Conservation (phyloP, 2,329 filamentous ascomycete species). For the Penicillium psychrosexuale region DNA sequence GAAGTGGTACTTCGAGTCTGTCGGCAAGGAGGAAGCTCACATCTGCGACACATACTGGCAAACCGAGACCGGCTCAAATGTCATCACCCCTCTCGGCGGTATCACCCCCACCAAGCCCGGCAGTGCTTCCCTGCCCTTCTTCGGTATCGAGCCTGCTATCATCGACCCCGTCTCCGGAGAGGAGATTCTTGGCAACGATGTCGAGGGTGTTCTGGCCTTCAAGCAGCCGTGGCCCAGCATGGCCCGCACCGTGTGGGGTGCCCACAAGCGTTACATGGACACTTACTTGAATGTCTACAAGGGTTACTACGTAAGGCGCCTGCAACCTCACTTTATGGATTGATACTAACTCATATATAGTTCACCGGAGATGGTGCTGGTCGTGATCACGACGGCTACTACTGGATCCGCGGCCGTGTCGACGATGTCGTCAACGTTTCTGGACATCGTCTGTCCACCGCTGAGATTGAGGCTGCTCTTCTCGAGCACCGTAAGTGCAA, state of each 20-base stretch:
- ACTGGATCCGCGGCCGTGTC: constrained; percentile 98
- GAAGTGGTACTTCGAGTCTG: constrained; percentile 98
- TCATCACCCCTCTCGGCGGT: constrained; percentile 89
- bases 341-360: constrained; percentile 26
- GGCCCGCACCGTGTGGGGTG: constrained; percentile 95
- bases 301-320: constrained; percentile 80
- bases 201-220: constrained; percentile 94
- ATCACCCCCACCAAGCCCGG: constrained; percentile 96
- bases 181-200: constrained; percentile 91
- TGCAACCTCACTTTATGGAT: constrained; percentile 1
- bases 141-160: constrained; percentile 95
- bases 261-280: constrained; percentile 98
- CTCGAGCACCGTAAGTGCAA: constrained; percentile 70
- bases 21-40: constrained; percentile 90
- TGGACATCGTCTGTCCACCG: constrained; percentile 91
- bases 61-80: constrained; percentile 95
- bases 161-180: constrained; percentile 94
- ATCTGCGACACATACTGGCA: constrained; percentile 99
- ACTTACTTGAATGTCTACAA: constrained; percentile 97
- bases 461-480: constrained; percentile 95
- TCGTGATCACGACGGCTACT: constrained; percentile 96
- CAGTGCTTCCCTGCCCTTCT: constrained; percentile 93
- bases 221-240: constrained; percentile 99
- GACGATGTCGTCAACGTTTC: constrained; percentile 99
- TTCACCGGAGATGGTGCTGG: constrained; percentile 76